Percentiles rank a stretch among this genome's conserved stretches.
These are phyloP conservation scores for Wickerhamiella cacticola DNA, from an alignment of 805 yeast species.

Conservation along the genomic window DNA sequence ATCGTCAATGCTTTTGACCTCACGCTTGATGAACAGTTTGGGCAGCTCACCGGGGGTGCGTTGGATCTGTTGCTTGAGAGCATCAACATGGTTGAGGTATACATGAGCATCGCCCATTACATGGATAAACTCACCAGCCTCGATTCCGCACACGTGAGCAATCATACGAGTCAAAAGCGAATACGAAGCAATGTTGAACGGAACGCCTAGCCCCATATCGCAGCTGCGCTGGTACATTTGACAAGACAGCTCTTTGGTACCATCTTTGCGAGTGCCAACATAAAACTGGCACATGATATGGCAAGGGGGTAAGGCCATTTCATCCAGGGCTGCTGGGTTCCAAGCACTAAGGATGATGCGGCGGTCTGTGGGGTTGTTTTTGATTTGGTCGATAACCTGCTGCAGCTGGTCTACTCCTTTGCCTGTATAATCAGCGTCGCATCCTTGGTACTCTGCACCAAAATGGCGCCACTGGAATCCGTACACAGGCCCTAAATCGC, in stretches of 20 bases:
- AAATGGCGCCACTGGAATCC: conserved; percentile 99
- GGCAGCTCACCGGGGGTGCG: conserved; percentile 78
- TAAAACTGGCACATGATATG: conserved; percentile 94
- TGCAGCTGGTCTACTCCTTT: conserved; percentile 85
- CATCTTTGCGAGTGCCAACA: conserved; percentile 61
- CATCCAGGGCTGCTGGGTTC: conserved; percentile 91
- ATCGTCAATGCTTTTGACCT: conserved; percentile 66
- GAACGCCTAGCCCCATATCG: conserved; percentile 99
- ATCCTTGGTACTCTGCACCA: conserved; percentile 82
- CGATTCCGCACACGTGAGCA: conserved; percentile 90
- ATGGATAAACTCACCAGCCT: conserved; percentile 89
- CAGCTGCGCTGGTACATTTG: conserved; percentile 93
- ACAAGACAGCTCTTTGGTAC: conserved; percentile 66
- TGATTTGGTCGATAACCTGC: conserved; percentile 65
- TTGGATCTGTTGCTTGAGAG: conserved; percentile 63
- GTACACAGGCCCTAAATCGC: conserved; percentile 96
- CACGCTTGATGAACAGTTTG: conserved; percentile 53
- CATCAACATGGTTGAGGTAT: conserved; percentile 85
- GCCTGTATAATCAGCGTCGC: conserved; percentile 77
- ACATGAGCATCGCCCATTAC: conserved; percentile 97
- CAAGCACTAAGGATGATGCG: conserved; percentile 92
- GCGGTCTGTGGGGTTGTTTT: conserved; percentile 85
- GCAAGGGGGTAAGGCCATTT: conserved; percentile 98
- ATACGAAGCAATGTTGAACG: conserved; percentile 94
- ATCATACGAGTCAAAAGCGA: conserved; percentile 88